These are phyloP conservation scores for Stagonosporopsis cucurbitacearum DNA, from an alignment of 2,329 filamentous ascomycete genomes.

Conservation along the genomic window DNA sequence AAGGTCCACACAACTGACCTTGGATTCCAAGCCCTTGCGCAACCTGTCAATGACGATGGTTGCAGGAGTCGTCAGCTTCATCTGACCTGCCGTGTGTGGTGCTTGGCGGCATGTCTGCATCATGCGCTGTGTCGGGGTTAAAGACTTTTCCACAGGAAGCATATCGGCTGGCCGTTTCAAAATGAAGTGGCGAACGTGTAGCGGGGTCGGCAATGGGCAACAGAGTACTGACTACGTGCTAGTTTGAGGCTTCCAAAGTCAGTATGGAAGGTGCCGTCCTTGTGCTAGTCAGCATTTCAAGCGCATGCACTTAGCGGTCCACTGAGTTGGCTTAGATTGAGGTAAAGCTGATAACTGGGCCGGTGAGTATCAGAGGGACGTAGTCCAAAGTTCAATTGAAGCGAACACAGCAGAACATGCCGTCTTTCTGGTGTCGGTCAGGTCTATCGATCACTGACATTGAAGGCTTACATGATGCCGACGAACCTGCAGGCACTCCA, in stretches of 20 bases:
- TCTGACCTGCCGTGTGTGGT: neutral
- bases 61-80: conserved; percentile 5
- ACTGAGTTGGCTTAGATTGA: neutral
- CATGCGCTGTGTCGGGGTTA: neutral
- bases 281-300: neutral
- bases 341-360: neutral
- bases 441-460: neutral
- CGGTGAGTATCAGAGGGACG: too few species aligned
- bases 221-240: neutral
- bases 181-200: neutral
- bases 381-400: too few species aligned
- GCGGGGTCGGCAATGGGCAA: neutral
- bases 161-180: neutral
- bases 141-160: neutral
- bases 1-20: neutral
- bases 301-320: neutral
- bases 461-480: neutral
- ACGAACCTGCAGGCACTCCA: neutral
- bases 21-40: neutral
- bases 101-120: conserved; percentile 4
- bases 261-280: neutral
- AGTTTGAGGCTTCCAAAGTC: neutral
- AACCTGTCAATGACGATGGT: neutral
- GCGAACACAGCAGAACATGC: neutral
- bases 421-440: neutral